Percentiles rank a stretch among this genome's conserved stretches.
These are phyloP conservation scores for Phytophthora pini DNA, from an alignment of 352 stramenopile genomes.

Conservation along the genomic window DNA sequence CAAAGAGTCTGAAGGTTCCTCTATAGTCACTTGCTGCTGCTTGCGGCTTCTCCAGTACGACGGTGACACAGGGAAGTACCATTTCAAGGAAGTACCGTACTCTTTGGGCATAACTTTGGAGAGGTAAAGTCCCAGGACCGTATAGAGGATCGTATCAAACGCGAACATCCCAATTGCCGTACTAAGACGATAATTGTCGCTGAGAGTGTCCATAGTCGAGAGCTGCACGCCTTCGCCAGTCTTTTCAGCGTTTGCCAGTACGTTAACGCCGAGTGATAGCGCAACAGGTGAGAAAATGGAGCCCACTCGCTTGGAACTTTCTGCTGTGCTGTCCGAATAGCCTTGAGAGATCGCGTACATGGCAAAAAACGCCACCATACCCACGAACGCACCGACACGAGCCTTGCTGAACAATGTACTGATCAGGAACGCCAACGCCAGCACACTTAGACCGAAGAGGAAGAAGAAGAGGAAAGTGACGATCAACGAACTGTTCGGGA, in stretches of 20 bases:
- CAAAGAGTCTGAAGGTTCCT: background rate
- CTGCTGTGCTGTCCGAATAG: slow-evolving; percentile 30
- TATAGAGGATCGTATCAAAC: slow-evolving; percentile 89
- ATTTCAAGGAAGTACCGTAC: slow-evolving; percentile 88
- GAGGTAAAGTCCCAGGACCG: slow-evolving; percentile 89
- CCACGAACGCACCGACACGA: slow-evolving; percentile 63
- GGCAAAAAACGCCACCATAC: slow-evolving; percentile 87
- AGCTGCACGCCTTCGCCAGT: slow-evolving; percentile 51
- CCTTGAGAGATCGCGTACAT: slow-evolving; percentile 71
- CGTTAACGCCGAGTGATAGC: slow-evolving; percentile 63
- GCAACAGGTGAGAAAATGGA: slow-evolving; percentile 63
- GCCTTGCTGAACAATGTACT: slow-evolving; percentile 79
- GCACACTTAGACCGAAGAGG: slow-evolving; percentile 57
- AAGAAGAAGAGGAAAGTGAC: slow-evolving; percentile 86
- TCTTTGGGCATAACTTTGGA: slow-evolving; percentile 91
- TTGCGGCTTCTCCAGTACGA: slow-evolving; percentile 36
- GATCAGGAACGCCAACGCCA: slow-evolving; percentile 54
- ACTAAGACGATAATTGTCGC: slow-evolving; percentile 62
- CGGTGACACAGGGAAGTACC: slow-evolving; percentile 89
- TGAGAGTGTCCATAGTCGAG: slow-evolving; percentile 37
- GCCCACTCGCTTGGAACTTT: slow-evolving; percentile 45
- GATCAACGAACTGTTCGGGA: slow-evolving; percentile 46
- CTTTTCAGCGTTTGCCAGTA: slow-evolving; percentile 56
- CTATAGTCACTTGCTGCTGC: background rate
- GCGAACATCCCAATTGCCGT: slow-evolving; percentile 74